Conservation (phyloP, 2,329 filamentous ascomycete genomes). For the Aureobasidium sp. region DNA sequence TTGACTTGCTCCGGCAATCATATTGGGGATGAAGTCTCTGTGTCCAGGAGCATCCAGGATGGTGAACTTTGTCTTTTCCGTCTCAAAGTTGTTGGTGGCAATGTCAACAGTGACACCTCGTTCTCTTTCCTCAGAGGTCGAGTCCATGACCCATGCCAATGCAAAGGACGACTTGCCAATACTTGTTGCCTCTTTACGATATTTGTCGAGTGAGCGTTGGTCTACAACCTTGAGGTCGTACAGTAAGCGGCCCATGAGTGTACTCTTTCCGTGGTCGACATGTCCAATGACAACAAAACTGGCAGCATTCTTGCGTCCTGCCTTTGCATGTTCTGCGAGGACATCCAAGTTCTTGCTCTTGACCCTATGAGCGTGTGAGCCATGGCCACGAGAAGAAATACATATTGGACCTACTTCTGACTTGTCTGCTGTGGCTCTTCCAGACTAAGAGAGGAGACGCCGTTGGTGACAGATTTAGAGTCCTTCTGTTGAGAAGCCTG, state of each 20-base stretch:
- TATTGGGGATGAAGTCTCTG: conserved; percentile 93
- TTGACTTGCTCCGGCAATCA: conserved; percentile 95
- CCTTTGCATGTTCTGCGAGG: conserved; percentile 68
- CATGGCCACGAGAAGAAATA: no score
- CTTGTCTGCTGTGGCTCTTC: conserved; percentile 36
- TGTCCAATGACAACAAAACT: conserved; percentile 56
- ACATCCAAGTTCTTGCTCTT: conserved; percentile 77
- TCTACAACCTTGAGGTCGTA: conserved; percentile 85
- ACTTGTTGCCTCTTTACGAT: conserved; percentile 78
- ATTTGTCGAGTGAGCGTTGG: conserved; percentile 79
- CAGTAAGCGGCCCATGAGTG: conserved; percentile 89
- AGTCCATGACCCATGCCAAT: conserved; percentile 93
- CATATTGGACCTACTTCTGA: neutral
- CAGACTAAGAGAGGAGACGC: conserved; percentile 42
- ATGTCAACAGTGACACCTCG: conserved; percentile 96
- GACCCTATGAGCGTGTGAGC: conserved; percentile 30
- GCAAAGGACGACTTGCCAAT: conserved; percentile 95
- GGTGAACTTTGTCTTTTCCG: conserved; percentile 77
- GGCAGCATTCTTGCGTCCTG: conserved; percentile 64
- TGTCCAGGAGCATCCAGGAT: conserved; percentile 95
- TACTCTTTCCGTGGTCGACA: conserved; percentile 96
- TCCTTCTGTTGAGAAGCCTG: conserved; percentile 27
- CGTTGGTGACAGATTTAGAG: conserved; percentile 33
- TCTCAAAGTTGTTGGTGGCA: conserved; percentile 90
- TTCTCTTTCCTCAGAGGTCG: conserved; percentile 78